Percentiles rank a stretch among this genome's conserved stretches.
These are phyloP conservation scores for Paraurostyla sp. DNA, from an alignment of 73 alveolate genomes.

Conservation along the genomic window DNA sequence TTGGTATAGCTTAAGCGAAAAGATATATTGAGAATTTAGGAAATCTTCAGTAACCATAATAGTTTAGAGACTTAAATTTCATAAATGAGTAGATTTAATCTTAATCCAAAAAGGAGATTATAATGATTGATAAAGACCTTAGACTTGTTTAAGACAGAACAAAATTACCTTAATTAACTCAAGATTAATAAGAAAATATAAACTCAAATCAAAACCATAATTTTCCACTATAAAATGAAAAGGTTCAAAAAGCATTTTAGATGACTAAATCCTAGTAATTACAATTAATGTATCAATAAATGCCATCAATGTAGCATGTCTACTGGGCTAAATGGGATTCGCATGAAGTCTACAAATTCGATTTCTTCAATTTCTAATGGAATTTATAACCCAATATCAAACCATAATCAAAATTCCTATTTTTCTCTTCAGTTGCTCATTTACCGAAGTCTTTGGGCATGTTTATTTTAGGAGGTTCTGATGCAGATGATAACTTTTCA, in stretches of 20 bases:
- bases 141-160: not conserved
- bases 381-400: not conserved
- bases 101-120: not conserved
- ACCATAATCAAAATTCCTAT: conserved; percentile 42
- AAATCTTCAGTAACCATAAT: not conserved
- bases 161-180: not conserved
- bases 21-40: conserved; percentile 50
- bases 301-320: conserved; percentile 43
- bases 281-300: conserved; percentile 18
- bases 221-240: conserved; percentile 1
- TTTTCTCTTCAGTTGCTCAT: conserved; percentile 56
- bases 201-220: not conserved
- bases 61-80: not conserved
- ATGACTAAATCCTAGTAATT: conserved; percentile 4
- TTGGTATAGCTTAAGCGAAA: conserved; percentile 5
- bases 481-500: conserved; percentile 56
- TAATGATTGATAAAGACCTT: not conserved
- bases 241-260: not conserved
- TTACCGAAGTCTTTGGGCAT: conserved; percentile 44
- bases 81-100: not conserved
- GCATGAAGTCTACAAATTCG: conserved; percentile 28
- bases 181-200: not conserved
- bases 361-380: conserved; percentile 34
- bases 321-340: conserved; percentile 73
- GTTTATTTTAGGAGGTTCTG: conserved; percentile 67